Conservation (phyloP, 768 basidiomycete species). For the Mycena polygramma region DNA sequence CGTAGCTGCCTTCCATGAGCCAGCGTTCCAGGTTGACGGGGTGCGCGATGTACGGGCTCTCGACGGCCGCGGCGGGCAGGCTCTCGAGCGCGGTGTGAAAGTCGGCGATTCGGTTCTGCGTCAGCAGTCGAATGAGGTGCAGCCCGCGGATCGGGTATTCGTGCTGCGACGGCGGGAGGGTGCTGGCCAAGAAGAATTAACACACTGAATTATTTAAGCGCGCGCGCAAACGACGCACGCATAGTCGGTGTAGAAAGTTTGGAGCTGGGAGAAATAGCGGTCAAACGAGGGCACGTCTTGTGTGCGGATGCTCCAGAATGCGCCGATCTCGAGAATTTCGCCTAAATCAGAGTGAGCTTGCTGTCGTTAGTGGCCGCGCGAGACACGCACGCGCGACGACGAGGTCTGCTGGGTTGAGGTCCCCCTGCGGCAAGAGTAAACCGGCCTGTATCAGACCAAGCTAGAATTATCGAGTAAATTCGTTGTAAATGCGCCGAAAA, state of each 20-base stretch:
- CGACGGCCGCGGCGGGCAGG: slow-evolving; percentile 76
- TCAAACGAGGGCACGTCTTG: slow-evolving; percentile 94
- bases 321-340: slow-evolving; percentile 95
- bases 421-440: slow-evolving; percentile 78
- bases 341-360: slow-evolving; percentile 58
- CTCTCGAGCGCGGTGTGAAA: slow-evolving; percentile 98
- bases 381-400: slow-evolving; percentile 73
- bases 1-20: slow-evolving; percentile 99
- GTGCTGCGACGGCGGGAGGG: slow-evolving; percentile 86
- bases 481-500: background rate
- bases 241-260: slow-evolving; percentile 91
- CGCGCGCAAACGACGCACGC: slow-evolving; percentile 55
- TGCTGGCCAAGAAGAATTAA: slow-evolving; percentile 52
- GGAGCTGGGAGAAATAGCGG: slow-evolving; percentile 93
- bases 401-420: slow-evolving; percentile 76
- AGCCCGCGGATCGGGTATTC: slow-evolving; percentile 93
- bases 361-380: background rate
- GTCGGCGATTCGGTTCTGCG: slow-evolving; percentile 96
- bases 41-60: slow-evolving; percentile 83
- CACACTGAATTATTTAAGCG: background rate
- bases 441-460: slow-evolving; percentile 84
- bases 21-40: slow-evolving; percentile 94
- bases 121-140: slow-evolving; percentile 94
- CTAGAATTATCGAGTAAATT: slow-evolving; percentile 51
- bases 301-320: slow-evolving; percentile 91